These are phyloP conservation scores for Cordyceps militaris DNA, from an alignment of 2,329 filamentous ascomycete genomes.

Conservation along the genomic window DNA sequence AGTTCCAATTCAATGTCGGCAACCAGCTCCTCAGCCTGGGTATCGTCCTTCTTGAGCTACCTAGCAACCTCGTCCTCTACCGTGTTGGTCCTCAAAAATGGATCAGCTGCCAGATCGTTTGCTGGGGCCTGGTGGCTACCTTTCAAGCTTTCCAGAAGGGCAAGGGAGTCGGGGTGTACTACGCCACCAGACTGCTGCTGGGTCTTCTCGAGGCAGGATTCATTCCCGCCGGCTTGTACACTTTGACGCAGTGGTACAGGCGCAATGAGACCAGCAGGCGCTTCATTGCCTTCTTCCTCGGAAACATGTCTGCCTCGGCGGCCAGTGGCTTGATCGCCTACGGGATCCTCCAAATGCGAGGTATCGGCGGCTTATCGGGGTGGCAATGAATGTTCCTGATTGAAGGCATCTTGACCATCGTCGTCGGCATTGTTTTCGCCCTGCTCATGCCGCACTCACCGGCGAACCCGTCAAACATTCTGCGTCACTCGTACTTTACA, in stretches of 20 bases:
- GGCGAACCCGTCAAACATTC: conserved; percentile 7
- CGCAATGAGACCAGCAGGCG: conserved; percentile 35
- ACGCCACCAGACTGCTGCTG: conserved; percentile 11
- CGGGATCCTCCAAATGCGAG: conserved; percentile 24
- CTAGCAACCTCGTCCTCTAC: conserved; percentile 39
- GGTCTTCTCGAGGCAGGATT: conserved; percentile 32
- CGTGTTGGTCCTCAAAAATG: conserved; percentile 35
- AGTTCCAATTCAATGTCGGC: conserved; percentile 40
- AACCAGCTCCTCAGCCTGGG: conserved; percentile 37
- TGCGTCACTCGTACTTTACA: conserved; percentile 13
- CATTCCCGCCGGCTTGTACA: conserved; percentile 39
- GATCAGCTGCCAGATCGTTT: conserved; percentile 23
- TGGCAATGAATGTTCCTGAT: conserved; percentile 39
- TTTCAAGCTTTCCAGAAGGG: conserved; percentile 27
- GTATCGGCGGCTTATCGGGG: conserved; percentile 27
- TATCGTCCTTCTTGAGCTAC: conserved; percentile 34
- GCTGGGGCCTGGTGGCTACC: conserved; percentile 29
- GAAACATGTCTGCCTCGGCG: conserved; percentile 20
- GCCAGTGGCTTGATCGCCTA: conserved; percentile 35
- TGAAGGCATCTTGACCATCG: conserved; percentile 26
- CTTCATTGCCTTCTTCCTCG: neutral
- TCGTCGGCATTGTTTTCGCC: conserved; percentile 24
- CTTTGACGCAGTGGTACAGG: conserved; percentile 40
- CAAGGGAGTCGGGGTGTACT: conserved; percentile 2
- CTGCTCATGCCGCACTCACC: conserved; percentile 13